Evolutionary conservation across 768 basidiomycete genomes (phyloP).

Genomic region (Auricularia auricula-judae): DNA sequence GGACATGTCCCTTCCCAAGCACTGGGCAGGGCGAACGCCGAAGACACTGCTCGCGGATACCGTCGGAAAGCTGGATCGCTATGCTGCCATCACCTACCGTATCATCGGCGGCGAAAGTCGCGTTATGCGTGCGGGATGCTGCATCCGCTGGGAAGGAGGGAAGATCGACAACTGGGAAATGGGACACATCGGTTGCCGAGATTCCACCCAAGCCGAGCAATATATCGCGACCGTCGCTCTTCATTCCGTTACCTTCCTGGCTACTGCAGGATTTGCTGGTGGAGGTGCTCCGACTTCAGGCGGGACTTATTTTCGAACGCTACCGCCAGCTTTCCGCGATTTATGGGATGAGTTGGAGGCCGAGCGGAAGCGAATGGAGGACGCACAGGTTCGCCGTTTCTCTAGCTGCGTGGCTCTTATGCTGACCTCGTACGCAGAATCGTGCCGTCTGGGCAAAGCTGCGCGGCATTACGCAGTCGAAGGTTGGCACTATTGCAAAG

Average conservation of each 20-base stretch:
- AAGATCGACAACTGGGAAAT: slow-evolving; percentile 62
- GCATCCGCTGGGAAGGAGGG: slow-evolving; percentile 60
- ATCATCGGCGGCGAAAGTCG: slow-evolving; percentile 60
- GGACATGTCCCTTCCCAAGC: slow-evolving; percentile 75
- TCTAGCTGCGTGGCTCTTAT: neutral
- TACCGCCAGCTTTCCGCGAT: slow-evolving; percentile 78
- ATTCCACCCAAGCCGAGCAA: slow-evolving; percentile 74
- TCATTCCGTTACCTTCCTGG: slow-evolving; percentile 61
- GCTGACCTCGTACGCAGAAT: slow-evolving; percentile 29
- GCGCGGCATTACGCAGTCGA: slow-evolving; percentile 50
- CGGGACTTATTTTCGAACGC: slow-evolving; percentile 54
- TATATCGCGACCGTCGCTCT: slow-evolving; percentile 82
- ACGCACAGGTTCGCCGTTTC: slow-evolving; percentile 18
- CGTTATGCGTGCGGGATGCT: slow-evolving; percentile 61
- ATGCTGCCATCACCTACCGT: slow-evolving; percentile 62
- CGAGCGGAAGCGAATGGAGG: slow-evolving; percentile 47
- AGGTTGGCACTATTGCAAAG: slow-evolving; percentile 33
- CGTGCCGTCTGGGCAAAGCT: slow-evolving; percentile 62
- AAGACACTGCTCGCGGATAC: slow-evolving; percentile 59
- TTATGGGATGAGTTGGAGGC: slow-evolving; percentile 86
- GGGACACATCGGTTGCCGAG: slow-evolving; percentile 74
- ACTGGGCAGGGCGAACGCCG: slow-evolving; percentile 74
- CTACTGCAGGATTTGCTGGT: slow-evolving; percentile 48
- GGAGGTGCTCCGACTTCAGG: slow-evolving; percentile 33
- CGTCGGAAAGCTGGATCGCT: slow-evolving; percentile 57